Evolutionary conservation across 2,329 filamentous ascomycete genomes (phyloP), one percentile per base, ranked within the genome.

Genomic region (Ciborinia camelliae): DNA sequence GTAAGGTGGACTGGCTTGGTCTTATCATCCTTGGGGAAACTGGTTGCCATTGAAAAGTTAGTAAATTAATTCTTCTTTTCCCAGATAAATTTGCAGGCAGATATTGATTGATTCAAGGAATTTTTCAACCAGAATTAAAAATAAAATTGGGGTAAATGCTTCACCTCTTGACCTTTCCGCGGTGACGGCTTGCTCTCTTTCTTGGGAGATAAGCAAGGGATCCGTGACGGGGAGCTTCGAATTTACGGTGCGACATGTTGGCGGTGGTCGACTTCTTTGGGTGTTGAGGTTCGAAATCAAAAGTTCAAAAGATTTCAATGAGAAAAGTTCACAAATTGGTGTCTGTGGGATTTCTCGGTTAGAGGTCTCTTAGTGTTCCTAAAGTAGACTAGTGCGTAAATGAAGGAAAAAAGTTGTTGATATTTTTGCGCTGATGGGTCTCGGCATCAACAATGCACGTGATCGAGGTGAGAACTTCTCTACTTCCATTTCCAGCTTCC

Each of bases 1-100:
- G 95, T 99, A 77, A 99, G 88, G 87, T 99, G 95, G 81, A 97
- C 92, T 77, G 93, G 91, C 90, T 98, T 96, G 91, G 98, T 98
- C 79, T 92, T 85, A 87, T 99, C 93, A 91, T 99, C 95, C 90
- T 98, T 98, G 79, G 95, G 95, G 89, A 99, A 99, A 83, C 92
- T 74, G 65, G 68, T 67, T 64, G 52, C 2, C 35, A 64, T 51
- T 28, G 28, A 45, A 9, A 48, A 41, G 58, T 65, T 55, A 65
- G 63, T n/a, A 52, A 60, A 62, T 39, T 4, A 23, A 50, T 26
- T 52, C 12, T 54, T 32, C 2, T n/a, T 10, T 18, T 15, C 5
- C 3, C 5, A 53, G 23, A 6, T 50, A 18, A 28, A 30, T 28
- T 39, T 47, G 39, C 28, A 50, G 28, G 9, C 23, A 10, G 20